Evolutionary conservation across 2,329 filamentous ascomycete species (phyloP).

Genomic region (Penicillium sp.): DNA sequence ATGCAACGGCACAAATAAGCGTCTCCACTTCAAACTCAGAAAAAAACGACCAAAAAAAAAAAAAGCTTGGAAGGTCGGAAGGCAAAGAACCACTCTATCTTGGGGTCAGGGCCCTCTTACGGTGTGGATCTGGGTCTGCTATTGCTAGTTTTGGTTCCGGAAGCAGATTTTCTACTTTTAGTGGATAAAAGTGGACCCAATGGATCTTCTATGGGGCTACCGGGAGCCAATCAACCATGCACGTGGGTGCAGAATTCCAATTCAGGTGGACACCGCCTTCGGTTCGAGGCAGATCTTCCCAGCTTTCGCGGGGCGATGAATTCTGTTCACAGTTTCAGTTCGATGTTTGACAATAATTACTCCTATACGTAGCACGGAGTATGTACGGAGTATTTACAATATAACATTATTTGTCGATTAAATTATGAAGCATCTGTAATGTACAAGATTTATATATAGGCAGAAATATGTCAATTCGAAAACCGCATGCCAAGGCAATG

Average conservation of each 20-base stretch:
- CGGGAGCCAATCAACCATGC: constrained; percentile 24
- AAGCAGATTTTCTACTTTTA: background rate
- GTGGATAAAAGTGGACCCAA: constrained; percentile 6
- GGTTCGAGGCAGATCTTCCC: background rate
- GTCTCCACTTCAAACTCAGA: background rate
- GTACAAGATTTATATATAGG: background rate
- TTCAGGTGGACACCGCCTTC: constrained; percentile 9
- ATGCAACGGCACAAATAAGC: background rate
- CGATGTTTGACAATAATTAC: background rate
- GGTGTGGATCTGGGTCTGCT: background rate
- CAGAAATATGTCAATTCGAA: background rate
- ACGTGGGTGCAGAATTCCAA: constrained; percentile 27
- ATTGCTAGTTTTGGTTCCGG: constrained; percentile 3
- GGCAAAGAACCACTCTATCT: background rate
- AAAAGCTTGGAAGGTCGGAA: background rate
- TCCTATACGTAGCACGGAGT: background rate
- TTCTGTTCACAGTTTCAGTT: background rate
- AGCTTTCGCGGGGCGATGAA: constrained; percentile 2
- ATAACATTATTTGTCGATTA: background rate
- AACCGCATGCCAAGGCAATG: background rate
- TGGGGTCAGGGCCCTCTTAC: background rate
- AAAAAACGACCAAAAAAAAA: constrained; percentile 4
- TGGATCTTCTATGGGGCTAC: constrained; percentile 5
- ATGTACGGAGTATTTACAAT: background rate
- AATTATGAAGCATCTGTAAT: background rate